Evolutionary conservation across 768 basidiomycete genomes (phyloP).

Genomic region (Leucogyrophana mollusca): DNA sequence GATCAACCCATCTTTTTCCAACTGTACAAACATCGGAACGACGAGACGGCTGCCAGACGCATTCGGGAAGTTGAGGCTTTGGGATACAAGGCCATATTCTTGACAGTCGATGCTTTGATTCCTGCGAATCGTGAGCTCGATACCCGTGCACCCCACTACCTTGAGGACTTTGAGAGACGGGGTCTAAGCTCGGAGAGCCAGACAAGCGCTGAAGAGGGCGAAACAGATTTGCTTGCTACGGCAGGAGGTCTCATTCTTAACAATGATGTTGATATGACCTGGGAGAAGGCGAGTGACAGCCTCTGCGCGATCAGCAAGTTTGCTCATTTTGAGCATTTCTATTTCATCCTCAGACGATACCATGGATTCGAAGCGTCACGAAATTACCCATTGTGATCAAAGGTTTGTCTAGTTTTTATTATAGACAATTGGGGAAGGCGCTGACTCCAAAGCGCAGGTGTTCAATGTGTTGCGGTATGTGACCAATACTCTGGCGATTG

Average conservation of each 20-base stretch:
- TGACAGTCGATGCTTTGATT: conserved; percentile 90
- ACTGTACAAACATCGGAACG: conserved; percentile 79
- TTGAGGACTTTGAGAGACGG: conserved; percentile 53
- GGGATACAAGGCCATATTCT: conserved; percentile 85
- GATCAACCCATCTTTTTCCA: conserved; percentile 77
- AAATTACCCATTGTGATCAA: conserved; percentile 74
- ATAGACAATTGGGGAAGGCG: background rate
- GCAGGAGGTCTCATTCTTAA: conserved; percentile 65
- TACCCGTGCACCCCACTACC: conserved; percentile 54
- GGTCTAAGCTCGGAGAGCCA: conserved; percentile 25
- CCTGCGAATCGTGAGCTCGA: conserved; percentile 80
- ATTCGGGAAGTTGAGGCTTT: conserved; percentile 68
- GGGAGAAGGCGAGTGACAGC: conserved; percentile 57
- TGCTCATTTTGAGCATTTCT: background rate
- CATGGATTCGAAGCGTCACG: conserved; percentile 71
- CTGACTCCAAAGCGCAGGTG: conserved; percentile 39
- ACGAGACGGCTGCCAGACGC: conserved; percentile 63
- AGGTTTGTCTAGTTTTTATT: conserved; percentile 36
- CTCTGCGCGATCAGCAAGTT: background rate
- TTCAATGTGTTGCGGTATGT: conserved; percentile 68
- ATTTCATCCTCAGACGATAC: conserved; percentile 53
- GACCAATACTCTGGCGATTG: background rate
- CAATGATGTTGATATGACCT: conserved; percentile 76
- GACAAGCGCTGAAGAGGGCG: conserved; percentile 29
- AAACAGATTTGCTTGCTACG: conserved; percentile 51